A percentile compares a stretch with the other conserved stretches of the same genome.
Conservation (phyloP, 768 basidiomycete genomes). For the Boletus sensibilis region DNA sequence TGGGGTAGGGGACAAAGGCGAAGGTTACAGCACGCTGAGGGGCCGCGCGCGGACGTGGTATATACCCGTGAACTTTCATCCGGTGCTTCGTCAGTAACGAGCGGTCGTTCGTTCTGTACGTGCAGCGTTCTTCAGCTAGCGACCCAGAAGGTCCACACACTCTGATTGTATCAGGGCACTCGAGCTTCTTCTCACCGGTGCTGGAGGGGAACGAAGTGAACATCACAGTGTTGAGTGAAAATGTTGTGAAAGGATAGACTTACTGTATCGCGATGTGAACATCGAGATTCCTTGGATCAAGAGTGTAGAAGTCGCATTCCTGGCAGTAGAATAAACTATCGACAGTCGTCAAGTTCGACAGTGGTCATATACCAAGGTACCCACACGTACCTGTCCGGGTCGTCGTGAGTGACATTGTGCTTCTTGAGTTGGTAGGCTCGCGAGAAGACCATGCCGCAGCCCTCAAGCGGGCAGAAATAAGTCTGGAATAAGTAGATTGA, state of each 20-base stretch:
- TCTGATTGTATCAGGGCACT: constrained; percentile 3
- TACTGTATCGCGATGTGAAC: constrained; percentile 13
- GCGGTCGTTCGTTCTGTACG: constrained; percentile 15
- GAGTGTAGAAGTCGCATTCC: constrained; percentile 8
- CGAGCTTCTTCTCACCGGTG: constrained; percentile 9
- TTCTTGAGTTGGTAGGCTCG: constrained; percentile 8
- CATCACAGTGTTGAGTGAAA: not conserved
- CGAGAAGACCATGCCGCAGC: constrained; percentile 13
- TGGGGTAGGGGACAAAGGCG: not conserved
- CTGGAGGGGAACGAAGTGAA: constrained; percentile 1
- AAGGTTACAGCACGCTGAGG: too few relatives aligned
- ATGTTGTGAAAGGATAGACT: not conserved
- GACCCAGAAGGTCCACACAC: not conserved
- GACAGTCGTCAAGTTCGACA: not conserved
- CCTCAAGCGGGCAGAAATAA: not conserved
- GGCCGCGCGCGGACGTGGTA: not conserved
- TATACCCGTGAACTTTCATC: constrained; percentile 7
- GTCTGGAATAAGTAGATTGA: constrained; percentile 1
- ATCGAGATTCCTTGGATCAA: not conserved
- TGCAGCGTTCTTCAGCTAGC: not conserved
- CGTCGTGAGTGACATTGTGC: constrained; percentile 9
- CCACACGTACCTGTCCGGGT: constrained; percentile 5
- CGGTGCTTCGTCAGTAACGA: constrained; percentile 20
- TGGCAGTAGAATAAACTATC: constrained; percentile 11
- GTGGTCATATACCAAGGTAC: not conserved